These are phyloP conservation scores for Alternaria panax DNA, from an alignment of 2,329 filamentous ascomycete species.

Conservation along the genomic window DNA sequence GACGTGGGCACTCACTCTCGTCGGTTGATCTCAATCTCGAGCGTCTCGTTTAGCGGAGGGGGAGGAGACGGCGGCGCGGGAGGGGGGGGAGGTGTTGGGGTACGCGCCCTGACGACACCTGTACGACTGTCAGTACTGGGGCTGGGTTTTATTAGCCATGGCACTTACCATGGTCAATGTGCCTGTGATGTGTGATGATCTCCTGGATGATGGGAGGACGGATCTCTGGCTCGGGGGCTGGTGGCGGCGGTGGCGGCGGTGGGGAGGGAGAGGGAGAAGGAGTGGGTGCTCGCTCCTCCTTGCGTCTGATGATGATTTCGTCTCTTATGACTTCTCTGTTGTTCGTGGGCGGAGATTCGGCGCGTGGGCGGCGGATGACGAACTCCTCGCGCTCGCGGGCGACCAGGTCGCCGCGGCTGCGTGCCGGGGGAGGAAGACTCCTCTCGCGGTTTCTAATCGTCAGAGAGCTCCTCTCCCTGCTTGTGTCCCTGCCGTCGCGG, in stretches of 20 bases:
- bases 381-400: constrained; percentile 53
- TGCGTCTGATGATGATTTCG: constrained; percentile 55
- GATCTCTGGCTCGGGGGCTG: constrained; percentile 69
- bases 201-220: constrained; percentile 86
- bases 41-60: constrained; percentile 58
- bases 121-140: constrained; percentile 14
- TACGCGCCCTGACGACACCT: constrained; percentile 57
- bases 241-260: constrained; percentile 54
- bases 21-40: constrained; percentile 65
- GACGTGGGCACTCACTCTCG: constrained; percentile 51
- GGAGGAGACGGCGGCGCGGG: constrained; percentile 53
- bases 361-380: constrained; percentile 48
- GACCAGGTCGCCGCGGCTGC: constrained; percentile 46
- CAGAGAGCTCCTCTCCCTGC: constrained; percentile 46
- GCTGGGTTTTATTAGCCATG: neutral
- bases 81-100: constrained; percentile 60
- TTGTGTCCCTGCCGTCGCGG: constrained; percentile 43
- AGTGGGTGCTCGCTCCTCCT: constrained; percentile 58
- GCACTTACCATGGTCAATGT: constrained; percentile 81
- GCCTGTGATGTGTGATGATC: constrained; percentile 85
- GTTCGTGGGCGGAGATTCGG: constrained; percentile 44
- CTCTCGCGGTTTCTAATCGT: constrained; percentile 46
- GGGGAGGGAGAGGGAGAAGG: constrained; percentile 61
- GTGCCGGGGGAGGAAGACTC: constrained; percentile 48
- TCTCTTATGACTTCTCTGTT: constrained; percentile 48